Conservation (phyloP, 192 early-diverging fungal species). For the Coemansia sp. region DNA sequence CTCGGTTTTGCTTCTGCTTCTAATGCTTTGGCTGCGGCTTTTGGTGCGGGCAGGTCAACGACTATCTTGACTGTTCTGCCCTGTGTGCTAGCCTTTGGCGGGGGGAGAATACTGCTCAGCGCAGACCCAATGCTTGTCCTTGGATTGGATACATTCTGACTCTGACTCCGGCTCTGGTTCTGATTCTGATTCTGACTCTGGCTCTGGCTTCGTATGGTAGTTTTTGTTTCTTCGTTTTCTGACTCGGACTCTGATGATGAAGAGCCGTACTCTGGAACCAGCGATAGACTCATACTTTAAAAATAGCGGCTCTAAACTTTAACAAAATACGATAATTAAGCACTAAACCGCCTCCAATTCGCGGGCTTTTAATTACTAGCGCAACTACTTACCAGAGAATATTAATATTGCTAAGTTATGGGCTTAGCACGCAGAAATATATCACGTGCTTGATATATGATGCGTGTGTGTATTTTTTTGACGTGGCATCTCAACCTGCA, state of each 20-base stretch:
- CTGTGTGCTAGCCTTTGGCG: constrained; percentile 17
- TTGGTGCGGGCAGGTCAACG: constrained; percentile 23
- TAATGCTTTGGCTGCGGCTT: not conserved
- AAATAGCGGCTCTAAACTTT: too few relatives aligned
- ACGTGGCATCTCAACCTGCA: too few relatives aligned
- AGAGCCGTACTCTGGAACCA: constrained; percentile 41
- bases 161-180: not conserved
- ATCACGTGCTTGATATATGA: too few relatives aligned
- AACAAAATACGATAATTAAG: too few relatives aligned
- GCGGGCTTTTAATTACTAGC: too few relatives aligned
- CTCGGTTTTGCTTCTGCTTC: not conserved
- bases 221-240: not conserved
- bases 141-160: not conserved
- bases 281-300: constrained; percentile 19
- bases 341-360: too few relatives aligned
- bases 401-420: too few relatives aligned
- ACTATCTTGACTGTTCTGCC: constrained; percentile 28
- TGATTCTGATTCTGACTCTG: constrained; percentile 30
- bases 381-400: too few relatives aligned
- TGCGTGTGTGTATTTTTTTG: too few relatives aligned
- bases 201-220: not conserved
- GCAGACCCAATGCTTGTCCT: constrained; percentile 13
- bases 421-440: too few relatives aligned
- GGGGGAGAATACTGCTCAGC: constrained; percentile 38
- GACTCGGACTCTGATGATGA: constrained; percentile 23